These are phyloP conservation scores for Penicillium sp. DNA, from an alignment of 2,329 filamentous ascomycete genomes.

Conservation along the genomic window DNA sequence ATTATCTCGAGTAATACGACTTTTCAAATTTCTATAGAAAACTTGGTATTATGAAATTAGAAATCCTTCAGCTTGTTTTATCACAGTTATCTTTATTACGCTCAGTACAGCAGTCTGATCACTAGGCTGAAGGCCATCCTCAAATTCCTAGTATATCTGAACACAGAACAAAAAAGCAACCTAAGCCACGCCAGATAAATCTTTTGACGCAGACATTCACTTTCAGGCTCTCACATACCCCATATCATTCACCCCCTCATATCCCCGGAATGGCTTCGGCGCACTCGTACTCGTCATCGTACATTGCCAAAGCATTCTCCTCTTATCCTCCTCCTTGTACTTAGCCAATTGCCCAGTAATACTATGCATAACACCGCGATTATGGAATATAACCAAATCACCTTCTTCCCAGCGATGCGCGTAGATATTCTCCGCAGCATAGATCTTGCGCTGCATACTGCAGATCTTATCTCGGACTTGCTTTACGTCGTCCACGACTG, in stretches of 20 bases:
- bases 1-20: too few species aligned
- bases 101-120: too few species aligned
- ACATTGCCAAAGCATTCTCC: slow-evolving; percentile 14
- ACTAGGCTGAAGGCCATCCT: too few species aligned
- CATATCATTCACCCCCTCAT: slow-evolving; percentile 9
- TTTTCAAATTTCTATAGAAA: too few species aligned
- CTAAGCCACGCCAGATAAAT: background rate
- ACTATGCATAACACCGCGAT: slow-evolving; percentile 16
- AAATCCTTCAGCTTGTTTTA: too few species aligned
- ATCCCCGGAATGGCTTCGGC: slow-evolving; percentile 10
- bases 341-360: slow-evolving; percentile 17
- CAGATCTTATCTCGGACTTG: slow-evolving; percentile 10
- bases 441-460: slow-evolving; percentile 18
- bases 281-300: slow-evolving; percentile 15
- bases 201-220: background rate
- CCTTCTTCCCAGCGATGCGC: slow-evolving; percentile 17
- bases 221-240: slow-evolving; percentile 5
- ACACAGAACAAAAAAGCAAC: background rate
- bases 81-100: too few species aligned
- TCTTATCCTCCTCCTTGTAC: slow-evolving; percentile 15
- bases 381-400: slow-evolving; percentile 19
- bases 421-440: slow-evolving; percentile 15
- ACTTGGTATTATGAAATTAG: too few species aligned
- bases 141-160: too few species aligned
- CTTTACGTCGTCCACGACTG: slow-evolving; percentile 13